phyloP scores from a whole-genome alignment of 768 basidiomycete species.

The Russula dissimulans region DNA sequence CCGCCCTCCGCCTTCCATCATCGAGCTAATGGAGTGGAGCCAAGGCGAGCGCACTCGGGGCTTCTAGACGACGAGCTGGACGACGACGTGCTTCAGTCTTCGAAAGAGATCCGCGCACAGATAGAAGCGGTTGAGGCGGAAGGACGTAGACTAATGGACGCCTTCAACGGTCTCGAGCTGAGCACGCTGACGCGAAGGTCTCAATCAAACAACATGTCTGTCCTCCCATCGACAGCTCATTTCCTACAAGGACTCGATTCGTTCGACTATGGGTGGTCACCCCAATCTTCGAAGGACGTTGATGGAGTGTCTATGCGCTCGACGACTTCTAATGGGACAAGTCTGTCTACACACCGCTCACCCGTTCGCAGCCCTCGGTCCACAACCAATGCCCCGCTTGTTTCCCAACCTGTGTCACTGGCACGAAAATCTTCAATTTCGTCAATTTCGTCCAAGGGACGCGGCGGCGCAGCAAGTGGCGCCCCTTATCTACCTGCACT shows the following conservation, averaged over 20 bases:
- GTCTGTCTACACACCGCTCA: constrained; percentile 14
- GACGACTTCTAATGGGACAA: constrained; percentile 16
- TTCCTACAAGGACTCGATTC: constrained; percentile 16
- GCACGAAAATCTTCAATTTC: constrained; percentile 18
- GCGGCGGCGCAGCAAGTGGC: constrained; percentile 3
- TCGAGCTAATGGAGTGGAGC: constrained; percentile 15
- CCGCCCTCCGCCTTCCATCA: constrained; percentile 29
- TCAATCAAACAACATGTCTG: constrained; percentile 24
- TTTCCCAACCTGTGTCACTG: constrained; percentile 14
- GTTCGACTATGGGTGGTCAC: constrained; percentile 8
- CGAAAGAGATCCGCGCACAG: constrained; percentile 54
- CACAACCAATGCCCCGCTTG: constrained; percentile 5
- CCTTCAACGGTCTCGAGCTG: constrained; percentile 72
- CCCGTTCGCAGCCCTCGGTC: constrained; percentile 7
- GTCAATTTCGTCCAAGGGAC: constrained; percentile 20
- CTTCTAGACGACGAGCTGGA: constrained; percentile 37
- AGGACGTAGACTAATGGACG: constrained; percentile 60
- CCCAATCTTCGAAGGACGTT: constrained; percentile 7
- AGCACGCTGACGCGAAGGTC: constrained; percentile 48
- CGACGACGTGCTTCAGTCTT: constrained; percentile 50
- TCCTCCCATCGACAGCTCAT: constrained; percentile 18
- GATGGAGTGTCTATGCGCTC: constrained; percentile 20
- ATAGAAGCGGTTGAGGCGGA: constrained; percentile 65
- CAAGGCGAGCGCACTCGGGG: constrained; percentile 16
- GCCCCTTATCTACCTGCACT: constrained; percentile 29